Percentiles rank a stretch among this genome's conserved stretches.
Evolutionary conservation across 495 filamentous ascomycete genomes (phyloP).

Genomic region (Pyrenula aspistea): DNA sequence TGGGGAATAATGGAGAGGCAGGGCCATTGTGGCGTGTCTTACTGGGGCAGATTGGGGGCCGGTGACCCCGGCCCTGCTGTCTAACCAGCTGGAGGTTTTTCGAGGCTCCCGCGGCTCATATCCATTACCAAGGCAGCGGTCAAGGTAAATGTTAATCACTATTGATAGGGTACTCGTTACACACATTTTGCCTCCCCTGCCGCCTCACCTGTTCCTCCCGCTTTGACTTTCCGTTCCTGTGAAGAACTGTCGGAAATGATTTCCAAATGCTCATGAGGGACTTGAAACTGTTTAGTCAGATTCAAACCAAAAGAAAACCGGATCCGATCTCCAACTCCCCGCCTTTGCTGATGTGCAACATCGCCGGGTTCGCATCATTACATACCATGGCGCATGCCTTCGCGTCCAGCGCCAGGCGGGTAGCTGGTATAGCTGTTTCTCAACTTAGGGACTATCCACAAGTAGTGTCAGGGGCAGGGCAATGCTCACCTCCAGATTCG

Average conservation of each 20-base stretch:
- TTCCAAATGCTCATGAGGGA: neutral
- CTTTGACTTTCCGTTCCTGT: neutral
- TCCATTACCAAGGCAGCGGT: neutral
- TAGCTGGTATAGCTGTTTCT: neutral
- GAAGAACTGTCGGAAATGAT: neutral
- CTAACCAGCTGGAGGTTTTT: neutral
- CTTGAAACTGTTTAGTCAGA: too few relatives aligned
- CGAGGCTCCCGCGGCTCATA: neutral
- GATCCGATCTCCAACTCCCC: too few relatives aligned
- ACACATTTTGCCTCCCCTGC: too few relatives aligned
- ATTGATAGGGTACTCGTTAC: too few relatives aligned
- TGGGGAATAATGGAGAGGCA: too few relatives aligned
- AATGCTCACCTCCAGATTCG: slow-evolving; percentile 72
- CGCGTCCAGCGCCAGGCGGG: too few relatives aligned
- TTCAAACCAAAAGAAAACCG: too few relatives aligned
- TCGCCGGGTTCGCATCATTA: neutral
- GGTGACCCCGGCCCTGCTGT: neutral
- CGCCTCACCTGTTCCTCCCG: neutral
- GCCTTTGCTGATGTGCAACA: too few relatives aligned
- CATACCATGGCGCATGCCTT: neutral
- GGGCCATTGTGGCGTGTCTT: neutral
- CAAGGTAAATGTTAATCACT: neutral
- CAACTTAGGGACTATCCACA: neutral
- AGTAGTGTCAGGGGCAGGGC: neutral
- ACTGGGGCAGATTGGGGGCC: neutral